Conservation (phyloP, 1,139 yeast genomes). For the Blastobotrys ciferrii region DNA sequence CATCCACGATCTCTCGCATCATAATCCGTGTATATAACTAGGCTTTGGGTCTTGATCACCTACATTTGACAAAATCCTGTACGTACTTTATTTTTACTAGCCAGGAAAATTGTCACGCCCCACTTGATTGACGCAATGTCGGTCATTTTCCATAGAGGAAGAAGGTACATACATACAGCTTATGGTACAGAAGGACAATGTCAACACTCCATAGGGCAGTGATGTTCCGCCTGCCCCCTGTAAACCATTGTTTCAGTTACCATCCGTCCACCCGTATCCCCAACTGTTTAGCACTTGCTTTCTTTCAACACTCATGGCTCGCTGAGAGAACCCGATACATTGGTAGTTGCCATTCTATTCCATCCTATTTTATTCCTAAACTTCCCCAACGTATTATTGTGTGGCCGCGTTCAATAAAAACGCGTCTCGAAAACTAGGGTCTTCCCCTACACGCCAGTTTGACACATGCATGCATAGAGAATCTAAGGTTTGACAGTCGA, state of each 20-base stretch:
- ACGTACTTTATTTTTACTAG: too few species aligned
- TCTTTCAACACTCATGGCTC: not conserved
- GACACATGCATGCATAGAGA: too few species aligned
- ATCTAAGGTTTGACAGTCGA: too few species aligned
- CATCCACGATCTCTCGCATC: not conserved
- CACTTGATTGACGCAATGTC: too few species aligned
- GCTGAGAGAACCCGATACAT: not conserved
- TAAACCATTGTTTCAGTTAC: not conserved
- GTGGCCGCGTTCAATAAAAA: not conserved
- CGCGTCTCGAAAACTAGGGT: not conserved
- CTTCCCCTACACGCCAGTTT: too few species aligned
- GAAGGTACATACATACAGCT: too few species aligned
- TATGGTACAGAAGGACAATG: not conserved
- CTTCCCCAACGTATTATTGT: too few species aligned
- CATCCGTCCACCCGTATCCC: not conserved
- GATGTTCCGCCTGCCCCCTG: slow-evolving; percentile 4
- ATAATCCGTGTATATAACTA: too few species aligned
- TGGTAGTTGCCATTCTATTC: not conserved
- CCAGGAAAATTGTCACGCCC: too few species aligned
- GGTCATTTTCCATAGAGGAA: not conserved
- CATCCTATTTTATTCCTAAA: too few species aligned
- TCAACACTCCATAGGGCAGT: not conserved
- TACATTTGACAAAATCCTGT: not conserved
- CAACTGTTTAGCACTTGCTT: not conserved
- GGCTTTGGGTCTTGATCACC: not conserved